Evolutionary conservation across 2,329 filamentous ascomycete genomes (phyloP), one percentile per base, ranked within the genome.

Genomic region (Fusarium nygamai): DNA sequence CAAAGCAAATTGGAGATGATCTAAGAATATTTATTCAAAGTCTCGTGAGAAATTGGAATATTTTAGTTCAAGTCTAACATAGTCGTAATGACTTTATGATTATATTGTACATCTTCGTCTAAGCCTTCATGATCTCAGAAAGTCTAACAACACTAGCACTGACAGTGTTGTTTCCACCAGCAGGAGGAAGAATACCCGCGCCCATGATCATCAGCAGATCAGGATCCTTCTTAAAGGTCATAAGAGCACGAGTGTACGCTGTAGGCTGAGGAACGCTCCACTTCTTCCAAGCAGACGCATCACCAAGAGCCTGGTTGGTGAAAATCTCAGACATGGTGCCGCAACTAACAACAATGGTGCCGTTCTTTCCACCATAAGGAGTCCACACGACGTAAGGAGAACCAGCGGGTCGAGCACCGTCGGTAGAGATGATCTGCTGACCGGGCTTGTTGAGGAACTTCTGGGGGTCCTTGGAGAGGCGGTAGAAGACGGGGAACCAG

Each of bases 371-470:
- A 36, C 85, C 85, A 38, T 81, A 78, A 12, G 84, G 78, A 20
- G 81, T 83, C 85, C 85, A 87, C 7, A 84, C 80, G 7, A 86
- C 81, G 56, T 85, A 86, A 0, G 86, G 86, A 41, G 81, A 84
- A 24, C 81, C 81, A 53, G 81, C 82, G 20, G 84, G 84, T 27
- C 78, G 78, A 11, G 78, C 79, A 56, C 79, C 79, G 34, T 80
- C 80, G 60, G 75, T 77, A 56, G 81, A 78, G 8, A 82, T 76
- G 36, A 85, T 80, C 12, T 81, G 81, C 13, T 79, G 71, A 6
- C 78, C 78, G 9, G 78, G 76, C 17, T 79, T 80, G n/a, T 76
- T 62, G 64, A 79, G 74, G 73, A 86, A 85, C 47, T 80, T 74
- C 50, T 80, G 77, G 14, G 85, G 85, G 44, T 80, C 77, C 59